These are phyloP conservation scores for Sherardia arvensis DNA, from an alignment of 257 asterid genomes.

Conservation along the genomic window DNA sequence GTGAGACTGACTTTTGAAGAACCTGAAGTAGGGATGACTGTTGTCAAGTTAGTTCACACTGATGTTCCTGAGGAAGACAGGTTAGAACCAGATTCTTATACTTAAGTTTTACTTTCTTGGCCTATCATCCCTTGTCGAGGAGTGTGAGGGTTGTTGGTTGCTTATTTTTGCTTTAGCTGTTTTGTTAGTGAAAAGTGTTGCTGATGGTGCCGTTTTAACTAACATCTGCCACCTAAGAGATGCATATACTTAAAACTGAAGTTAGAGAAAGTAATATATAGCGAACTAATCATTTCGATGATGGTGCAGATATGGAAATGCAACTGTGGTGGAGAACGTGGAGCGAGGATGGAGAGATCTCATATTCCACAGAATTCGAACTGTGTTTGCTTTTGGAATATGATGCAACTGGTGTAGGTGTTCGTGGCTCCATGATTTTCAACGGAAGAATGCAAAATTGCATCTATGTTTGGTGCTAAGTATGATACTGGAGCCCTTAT, in stretches of 20 bases:
- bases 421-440: background rate
- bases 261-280: too few relatives aligned
- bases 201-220: too few relatives aligned
- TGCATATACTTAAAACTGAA: too few relatives aligned
- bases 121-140: too few relatives aligned
- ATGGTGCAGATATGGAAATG: slow-evolving; percentile 61
- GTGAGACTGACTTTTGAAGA: slow-evolving; percentile 76
- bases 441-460: slow-evolving; percentile 5
- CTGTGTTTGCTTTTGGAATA: slow-evolving; percentile 40
- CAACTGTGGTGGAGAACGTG: slow-evolving; percentile 90
- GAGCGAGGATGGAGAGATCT: slow-evolving; percentile 98
- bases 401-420: slow-evolving; percentile 4
- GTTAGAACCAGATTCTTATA: slow-evolving; percentile 28
- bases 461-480: background rate
- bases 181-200: background rate
- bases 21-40: slow-evolving; percentile 77
- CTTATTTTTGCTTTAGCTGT: background rate
- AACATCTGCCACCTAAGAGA: too few relatives aligned
- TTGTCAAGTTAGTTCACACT: slow-evolving; percentile 62
- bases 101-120: background rate
- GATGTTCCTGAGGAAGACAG: slow-evolving; percentile 97
- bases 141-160: too few relatives aligned
- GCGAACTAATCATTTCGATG: background rate
- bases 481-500: background rate
- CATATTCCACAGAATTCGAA: slow-evolving; percentile 69